These are phyloP conservation scores for Monosporascus sp. DNA, from an alignment of 2,329 filamentous ascomycete species.

Conservation along the genomic window DNA sequence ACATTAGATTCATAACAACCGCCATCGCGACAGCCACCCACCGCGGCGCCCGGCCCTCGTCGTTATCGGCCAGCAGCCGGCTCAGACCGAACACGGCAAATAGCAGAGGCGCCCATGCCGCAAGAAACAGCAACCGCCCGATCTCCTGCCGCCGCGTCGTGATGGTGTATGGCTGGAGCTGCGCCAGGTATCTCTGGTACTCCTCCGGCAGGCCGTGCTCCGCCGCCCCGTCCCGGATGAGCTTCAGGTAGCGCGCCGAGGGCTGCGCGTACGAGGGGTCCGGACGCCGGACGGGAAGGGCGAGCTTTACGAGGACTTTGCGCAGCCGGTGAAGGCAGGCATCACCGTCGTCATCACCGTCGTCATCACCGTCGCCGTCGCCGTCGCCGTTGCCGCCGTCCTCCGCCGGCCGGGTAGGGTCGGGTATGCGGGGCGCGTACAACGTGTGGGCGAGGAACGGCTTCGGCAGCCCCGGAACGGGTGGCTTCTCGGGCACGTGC, in stretches of 20 bases:
- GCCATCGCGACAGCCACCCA: slow-evolving; percentile 57
- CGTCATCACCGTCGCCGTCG: slow-evolving; percentile 12
- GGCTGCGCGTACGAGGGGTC: slow-evolving; percentile 30
- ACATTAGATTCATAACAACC: slow-evolving; percentile 42
- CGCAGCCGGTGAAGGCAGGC: slow-evolving; percentile 42
- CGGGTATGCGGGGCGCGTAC: slow-evolving; percentile 57
- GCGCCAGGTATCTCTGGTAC: slow-evolving; percentile 69
- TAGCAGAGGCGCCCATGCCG: slow-evolving; percentile 52
- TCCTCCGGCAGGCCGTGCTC: slow-evolving; percentile 76
- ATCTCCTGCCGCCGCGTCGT: slow-evolving; percentile 63
- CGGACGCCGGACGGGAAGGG: slow-evolving; percentile 47
- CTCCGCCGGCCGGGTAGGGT: slow-evolving; percentile 18
- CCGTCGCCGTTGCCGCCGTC: slow-evolving; percentile 8
- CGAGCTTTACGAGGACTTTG: background rate
- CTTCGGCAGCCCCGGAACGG: slow-evolving; percentile 43
- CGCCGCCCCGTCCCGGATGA: slow-evolving; percentile 71
- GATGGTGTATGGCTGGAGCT: slow-evolving; percentile 63
- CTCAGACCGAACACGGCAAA: slow-evolving; percentile 42
- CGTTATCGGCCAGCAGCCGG: slow-evolving; percentile 49
- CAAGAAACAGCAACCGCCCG: slow-evolving; percentile 59
- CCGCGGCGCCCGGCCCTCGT: slow-evolving; percentile 56
- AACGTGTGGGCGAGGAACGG: slow-evolving; percentile 84
- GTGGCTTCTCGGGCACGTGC: slow-evolving; percentile 59
- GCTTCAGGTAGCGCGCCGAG: slow-evolving; percentile 68
- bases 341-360: slow-evolving; percentile 6